These are phyloP conservation scores for Coffea eugenioides DNA, from an alignment of 257 asterid species.

Conservation along the genomic window DNA sequence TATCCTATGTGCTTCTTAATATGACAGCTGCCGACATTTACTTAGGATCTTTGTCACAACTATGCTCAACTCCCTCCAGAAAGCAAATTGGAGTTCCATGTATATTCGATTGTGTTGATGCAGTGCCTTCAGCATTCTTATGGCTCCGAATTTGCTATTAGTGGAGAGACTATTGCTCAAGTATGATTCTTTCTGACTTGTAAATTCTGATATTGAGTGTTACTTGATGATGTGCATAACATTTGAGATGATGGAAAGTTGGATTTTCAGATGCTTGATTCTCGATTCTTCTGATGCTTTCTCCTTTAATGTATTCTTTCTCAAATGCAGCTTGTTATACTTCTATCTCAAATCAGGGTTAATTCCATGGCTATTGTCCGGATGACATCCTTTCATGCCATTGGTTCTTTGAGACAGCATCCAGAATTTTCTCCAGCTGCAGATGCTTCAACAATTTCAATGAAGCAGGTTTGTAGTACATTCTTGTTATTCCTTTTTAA, in stretches of 20 bases:
- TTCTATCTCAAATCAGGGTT: constrained; percentile 75
- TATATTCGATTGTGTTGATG: constrained; percentile 68
- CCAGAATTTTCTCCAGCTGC: constrained; percentile 11
- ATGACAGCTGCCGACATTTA: constrained; percentile 30
- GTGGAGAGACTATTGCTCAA: constrained; percentile 54
- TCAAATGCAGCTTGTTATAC: constrained; percentile 58
- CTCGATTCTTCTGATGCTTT: background rate
- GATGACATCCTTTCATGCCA: constrained; percentile 53
- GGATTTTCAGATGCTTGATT: background rate
- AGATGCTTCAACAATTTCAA: constrained; percentile 49
- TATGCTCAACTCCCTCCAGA: constrained; percentile 63
- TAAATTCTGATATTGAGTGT: background rate
- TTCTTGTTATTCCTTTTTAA: background rate
- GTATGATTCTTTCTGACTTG: constrained; percentile 32
- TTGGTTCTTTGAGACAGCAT: constrained; percentile 29
- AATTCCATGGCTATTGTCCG: constrained; percentile 89
- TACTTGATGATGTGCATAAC: background rate
- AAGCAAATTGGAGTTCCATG: constrained; percentile 71
- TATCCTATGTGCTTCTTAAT: constrained; percentile 9
- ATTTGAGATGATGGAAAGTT: background rate
- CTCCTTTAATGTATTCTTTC: constrained; percentile 5
- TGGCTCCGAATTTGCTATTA: constrained; percentile 50
- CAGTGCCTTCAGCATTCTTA: constrained; percentile 62
- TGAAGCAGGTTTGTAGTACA: constrained; percentile 62
- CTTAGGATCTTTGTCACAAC: constrained; percentile 86